Percentiles rank a stretch among this genome's conserved stretches.
Evolutionary conservation across 352 stramenopile genomes (phyloP).

Genomic region (Aphanomyces astaci): DNA sequence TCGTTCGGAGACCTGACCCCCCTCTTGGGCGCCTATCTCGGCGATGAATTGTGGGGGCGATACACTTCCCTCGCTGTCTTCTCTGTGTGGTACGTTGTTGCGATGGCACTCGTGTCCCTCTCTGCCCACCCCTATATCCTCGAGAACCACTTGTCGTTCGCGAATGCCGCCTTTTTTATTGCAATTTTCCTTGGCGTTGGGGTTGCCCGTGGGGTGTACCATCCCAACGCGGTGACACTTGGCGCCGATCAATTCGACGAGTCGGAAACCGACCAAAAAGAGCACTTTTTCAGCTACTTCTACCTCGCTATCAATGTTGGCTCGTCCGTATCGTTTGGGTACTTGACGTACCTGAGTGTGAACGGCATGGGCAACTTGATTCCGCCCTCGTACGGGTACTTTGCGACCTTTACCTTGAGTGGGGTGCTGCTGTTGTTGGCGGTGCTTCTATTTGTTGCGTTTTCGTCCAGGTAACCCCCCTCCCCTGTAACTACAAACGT

Average conservation of each 20-base stretch:
- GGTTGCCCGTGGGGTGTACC: constrained; percentile 31
- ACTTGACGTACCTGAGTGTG: constrained; percentile 83
- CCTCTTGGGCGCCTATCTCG: constrained; percentile 69
- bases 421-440: constrained; percentile 56
- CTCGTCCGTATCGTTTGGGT: constrained; percentile 85
- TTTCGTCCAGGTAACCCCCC: neutral
- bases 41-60: constrained; percentile 80
- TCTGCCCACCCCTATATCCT: constrained; percentile 56
- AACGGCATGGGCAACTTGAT: constrained; percentile 61
- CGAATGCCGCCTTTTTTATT: constrained; percentile 61
- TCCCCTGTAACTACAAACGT: too few species aligned
- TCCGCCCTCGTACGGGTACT: constrained; percentile 76
- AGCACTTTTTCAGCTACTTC: constrained; percentile 28
- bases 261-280: constrained; percentile 51
- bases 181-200: constrained; percentile 65
- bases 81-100: constrained; percentile 64
- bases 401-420: constrained; percentile 77
- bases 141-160: constrained; percentile 33
- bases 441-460: constrained; percentile 49
- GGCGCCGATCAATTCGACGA: constrained; percentile 30
- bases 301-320: constrained; percentile 34
- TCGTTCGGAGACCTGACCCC: constrained; percentile 78
- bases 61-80: constrained; percentile 77
- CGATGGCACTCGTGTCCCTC: constrained; percentile 46
- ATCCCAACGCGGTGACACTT: constrained; percentile 31